Evolutionary conservation across 1,284 basidiomycete species (phyloP).

Genomic region (Cryptococcus hybrid): DNA sequence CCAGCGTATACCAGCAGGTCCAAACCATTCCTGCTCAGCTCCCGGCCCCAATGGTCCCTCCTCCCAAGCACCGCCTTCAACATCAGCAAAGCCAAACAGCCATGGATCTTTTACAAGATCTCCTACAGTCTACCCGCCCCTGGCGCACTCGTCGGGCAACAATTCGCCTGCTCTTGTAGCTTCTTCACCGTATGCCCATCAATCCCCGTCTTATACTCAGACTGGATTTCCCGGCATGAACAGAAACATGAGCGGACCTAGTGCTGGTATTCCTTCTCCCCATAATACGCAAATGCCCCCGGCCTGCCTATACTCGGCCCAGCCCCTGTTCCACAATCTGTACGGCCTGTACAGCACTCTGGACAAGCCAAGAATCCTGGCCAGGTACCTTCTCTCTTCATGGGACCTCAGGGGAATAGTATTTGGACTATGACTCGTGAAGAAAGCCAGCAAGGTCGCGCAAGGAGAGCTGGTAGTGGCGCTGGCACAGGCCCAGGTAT

Average conservation of each 20-base stretch:
- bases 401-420: neutral
- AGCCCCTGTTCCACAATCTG: too few relatives aligned
- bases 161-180: neutral
- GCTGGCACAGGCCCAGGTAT: slow-evolving; percentile 4
- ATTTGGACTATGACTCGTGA: slow-evolving; percentile 41
- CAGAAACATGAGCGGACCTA: neutral
- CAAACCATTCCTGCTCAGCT: neutral
- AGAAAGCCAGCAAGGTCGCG: slow-evolving; percentile 27
- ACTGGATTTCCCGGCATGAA: neutral
- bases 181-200: neutral
- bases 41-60: neutral
- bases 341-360: too few relatives aligned
- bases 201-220: neutral
- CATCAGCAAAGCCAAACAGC: neutral
- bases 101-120: neutral
- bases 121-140: neutral
- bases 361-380: neutral
- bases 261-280: neutral
- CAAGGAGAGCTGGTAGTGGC: slow-evolving; percentile 4
- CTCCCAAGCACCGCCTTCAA: neutral
- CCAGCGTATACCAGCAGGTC: neutral
- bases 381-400: neutral
- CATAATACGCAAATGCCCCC: neutral
- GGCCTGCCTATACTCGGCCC: too few relatives aligned
- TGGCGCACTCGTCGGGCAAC: neutral